Conservation (phyloP, 768 basidiomycete genomes). For the Strobilomyces echinocephalus region DNA sequence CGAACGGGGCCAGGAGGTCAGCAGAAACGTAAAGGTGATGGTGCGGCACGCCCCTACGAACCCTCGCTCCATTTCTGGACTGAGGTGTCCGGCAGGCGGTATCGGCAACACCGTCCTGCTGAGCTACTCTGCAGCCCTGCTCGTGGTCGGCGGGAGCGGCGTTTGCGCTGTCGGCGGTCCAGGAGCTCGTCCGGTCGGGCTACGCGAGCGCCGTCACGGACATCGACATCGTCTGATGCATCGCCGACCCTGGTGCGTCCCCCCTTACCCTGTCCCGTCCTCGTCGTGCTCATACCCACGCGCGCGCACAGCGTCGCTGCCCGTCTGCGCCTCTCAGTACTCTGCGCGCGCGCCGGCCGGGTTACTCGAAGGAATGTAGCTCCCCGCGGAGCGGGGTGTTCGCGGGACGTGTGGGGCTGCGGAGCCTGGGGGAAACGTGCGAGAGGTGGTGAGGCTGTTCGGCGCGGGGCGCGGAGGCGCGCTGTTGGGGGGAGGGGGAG, state of each 20-base stretch:
- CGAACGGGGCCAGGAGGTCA: conserved; percentile 18
- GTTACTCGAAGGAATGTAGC: conserved; percentile 25
- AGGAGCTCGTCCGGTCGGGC: conserved; percentile 52
- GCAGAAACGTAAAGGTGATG: conserved; percentile 34
- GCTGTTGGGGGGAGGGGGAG: conserved; percentile 32
- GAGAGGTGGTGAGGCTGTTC: conserved; percentile 31
- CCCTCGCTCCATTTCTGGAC: neutral
- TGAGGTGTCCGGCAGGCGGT: conserved; percentile 38
- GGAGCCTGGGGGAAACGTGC: conserved; percentile 30
- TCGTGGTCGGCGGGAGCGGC: conserved; percentile 76
- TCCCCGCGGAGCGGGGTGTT: conserved; percentile 34
- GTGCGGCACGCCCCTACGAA: conserved; percentile 35
- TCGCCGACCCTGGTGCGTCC: conserved; percentile 48
- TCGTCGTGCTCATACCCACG: too few species aligned
- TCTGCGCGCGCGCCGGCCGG: conserved; percentile 44
- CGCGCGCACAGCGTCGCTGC: conserved; percentile 40
- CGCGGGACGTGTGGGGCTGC: conserved; percentile 39
- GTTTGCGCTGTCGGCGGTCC: conserved; percentile 56
- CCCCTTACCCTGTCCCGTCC: too few species aligned
- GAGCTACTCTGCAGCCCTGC: conserved; percentile 62
- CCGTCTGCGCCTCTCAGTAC: conserved; percentile 46
- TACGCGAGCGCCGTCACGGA: conserved; percentile 52
- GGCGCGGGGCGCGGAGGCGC: conserved; percentile 21
- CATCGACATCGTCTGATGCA: conserved; percentile 67
- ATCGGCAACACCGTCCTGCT: conserved; percentile 55